Evolutionary conservation across 345 rosid genomes (phyloP), one percentile per base, ranked within the genome.

Genomic region (Brassica carinata): DNA sequence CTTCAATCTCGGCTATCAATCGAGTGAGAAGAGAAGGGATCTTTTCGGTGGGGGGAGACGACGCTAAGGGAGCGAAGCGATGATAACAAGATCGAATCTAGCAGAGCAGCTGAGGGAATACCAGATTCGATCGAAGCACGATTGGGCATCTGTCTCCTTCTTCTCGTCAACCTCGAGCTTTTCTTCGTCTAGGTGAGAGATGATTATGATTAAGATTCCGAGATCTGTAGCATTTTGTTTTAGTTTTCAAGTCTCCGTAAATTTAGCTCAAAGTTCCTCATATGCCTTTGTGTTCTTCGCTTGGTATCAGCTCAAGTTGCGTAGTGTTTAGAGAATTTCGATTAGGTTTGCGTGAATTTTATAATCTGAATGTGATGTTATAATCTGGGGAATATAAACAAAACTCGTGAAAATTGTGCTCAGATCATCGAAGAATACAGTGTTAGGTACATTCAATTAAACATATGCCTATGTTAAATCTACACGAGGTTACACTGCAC

Each of bases 51-150:
- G 26, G 26, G 26, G 26, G 26, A 23, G 26, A 23, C 26, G 26
- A 23, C 26, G 26, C 26, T 23, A 23, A 23, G 26, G 1, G 51
- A 33, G 43, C 43, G 72, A 57, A 43, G 86, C 81, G 82, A 96
- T 96, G 99, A 96, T 96, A 79, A 96, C 98, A 71, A 86, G 99
- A 81, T 96, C 99, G 78, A 93, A 96, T 82, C 85, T 96, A 77
- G 97, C 91, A 30, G 98, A 96, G 85, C 98, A 93, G 82, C 86
- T 96, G 84, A 88, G 98, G 36, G 99, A 96, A 87, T 93, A 96
- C 51, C 97, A 96, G 92, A 92, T 90, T 86, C 91, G 97, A 83
- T 96, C 99, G 59, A 96, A 91, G 80, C 93, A 94, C 71, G 98
- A 96, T 74, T 96, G 97, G 99, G 96, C 94, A 11, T 92, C 98